Evolutionary conservation across 2,329 filamentous ascomycete genomes (phyloP).

Genomic region (Ascochyta koolunga): DNA sequence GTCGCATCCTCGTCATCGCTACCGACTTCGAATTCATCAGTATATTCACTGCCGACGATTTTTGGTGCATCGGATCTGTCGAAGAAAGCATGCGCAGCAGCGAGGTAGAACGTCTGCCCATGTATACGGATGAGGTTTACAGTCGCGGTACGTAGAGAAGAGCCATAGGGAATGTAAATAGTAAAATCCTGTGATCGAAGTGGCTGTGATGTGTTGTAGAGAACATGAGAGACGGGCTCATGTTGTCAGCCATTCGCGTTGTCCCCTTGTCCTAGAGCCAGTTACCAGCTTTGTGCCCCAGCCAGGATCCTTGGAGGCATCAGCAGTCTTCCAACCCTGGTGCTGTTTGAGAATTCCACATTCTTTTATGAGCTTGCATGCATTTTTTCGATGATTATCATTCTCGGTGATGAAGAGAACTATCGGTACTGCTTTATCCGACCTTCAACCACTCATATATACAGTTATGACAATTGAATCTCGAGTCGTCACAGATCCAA

Average conservation of each 20-base stretch:
- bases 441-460: background rate
- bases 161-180: background rate
- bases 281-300: background rate
- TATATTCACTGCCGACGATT: conserved; percentile 1
- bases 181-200: background rate
- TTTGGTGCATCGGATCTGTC: background rate
- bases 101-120: background rate
- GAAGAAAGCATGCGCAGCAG: conserved; percentile 17
- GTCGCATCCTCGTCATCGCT: conserved; percentile 3
- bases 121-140: conserved; percentile 10
- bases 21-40: conserved; percentile 4
- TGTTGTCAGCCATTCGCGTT: too few species aligned
- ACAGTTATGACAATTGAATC: background rate
- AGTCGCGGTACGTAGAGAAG: background rate
- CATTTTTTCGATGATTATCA: background rate
- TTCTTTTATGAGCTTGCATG: background rate
- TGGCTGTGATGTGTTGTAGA: background rate
- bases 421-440: background rate
- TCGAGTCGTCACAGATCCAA: background rate
- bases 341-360: background rate
- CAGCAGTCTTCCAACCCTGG: background rate
- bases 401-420: background rate
- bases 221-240: background rate
- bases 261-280: background rate
- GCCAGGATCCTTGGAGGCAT: background rate